A percentile compares a stretch with the other conserved stretches of the same genome.
phyloP scores from a whole-genome alignment of 1,139 yeast genomes.

The Saccharomyces hybrid region DNA sequence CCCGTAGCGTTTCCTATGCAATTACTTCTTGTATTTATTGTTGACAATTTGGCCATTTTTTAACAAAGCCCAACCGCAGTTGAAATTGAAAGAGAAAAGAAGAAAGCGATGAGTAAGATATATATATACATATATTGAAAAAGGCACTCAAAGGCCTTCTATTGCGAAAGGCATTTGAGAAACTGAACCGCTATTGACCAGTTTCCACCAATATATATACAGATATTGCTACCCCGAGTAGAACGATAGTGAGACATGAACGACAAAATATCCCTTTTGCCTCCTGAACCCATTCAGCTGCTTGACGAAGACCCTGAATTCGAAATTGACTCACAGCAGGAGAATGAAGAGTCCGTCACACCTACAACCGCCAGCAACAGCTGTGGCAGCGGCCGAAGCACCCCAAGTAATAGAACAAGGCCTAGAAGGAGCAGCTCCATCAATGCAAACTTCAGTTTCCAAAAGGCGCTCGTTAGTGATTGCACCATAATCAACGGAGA shows the following conservation, averaged over 20 bases:
- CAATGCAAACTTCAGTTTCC: constrained; percentile 9
- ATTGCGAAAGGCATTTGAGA: not conserved
- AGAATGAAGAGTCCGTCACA: not conserved
- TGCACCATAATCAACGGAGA: constrained; percentile 27
- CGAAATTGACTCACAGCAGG: not conserved
- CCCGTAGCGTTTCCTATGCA: not conserved
- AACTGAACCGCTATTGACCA: not conserved
- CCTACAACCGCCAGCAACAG: not conserved
- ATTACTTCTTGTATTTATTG: not conserved
- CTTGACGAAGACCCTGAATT: constrained; percentile 12
- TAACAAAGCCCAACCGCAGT: not conserved
- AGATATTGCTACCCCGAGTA: not conserved
- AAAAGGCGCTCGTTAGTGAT: constrained; percentile 17
- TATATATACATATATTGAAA: too few species aligned
- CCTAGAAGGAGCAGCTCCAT: constrained; percentile 7
- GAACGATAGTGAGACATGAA: constrained; percentile 2
- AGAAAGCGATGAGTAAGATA: not conserved
- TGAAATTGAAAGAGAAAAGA: not conserved
- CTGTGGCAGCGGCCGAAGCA: constrained; percentile 2
- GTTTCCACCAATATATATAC: not conserved
- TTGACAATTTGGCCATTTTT: not conserved
- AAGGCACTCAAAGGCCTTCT: too few species aligned
- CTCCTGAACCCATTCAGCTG: constrained; percentile 24
- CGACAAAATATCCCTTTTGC: constrained; percentile 14
- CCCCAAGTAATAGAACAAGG: not conserved